Conservation (phyloP, 1,139 yeast species). For the Suhomyces wounanorum region DNA sequence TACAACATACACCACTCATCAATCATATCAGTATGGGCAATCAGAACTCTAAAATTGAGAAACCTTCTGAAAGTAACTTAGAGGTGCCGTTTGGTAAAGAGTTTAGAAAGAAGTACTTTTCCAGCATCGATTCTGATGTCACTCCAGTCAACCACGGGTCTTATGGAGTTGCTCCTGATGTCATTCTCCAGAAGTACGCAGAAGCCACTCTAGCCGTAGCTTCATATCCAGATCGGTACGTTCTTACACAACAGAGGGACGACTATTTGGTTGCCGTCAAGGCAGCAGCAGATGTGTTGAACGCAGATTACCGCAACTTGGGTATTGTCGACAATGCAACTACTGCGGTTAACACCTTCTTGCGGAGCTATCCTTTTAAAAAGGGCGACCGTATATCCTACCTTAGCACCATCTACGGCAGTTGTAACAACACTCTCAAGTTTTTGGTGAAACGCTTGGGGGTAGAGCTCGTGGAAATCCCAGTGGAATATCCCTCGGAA, state of each 20-base stretch:
- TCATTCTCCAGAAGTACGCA: conserved; percentile 32
- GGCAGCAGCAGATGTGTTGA: conserved; percentile 39
- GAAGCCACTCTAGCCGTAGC: conserved; percentile 30
- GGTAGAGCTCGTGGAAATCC: conserved; percentile 46
- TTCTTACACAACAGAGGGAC: conserved; percentile 23
- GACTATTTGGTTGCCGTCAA: conserved; percentile 34
- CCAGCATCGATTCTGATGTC: conserved; percentile 35
- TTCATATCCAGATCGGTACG: conserved; percentile 45
- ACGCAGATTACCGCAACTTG: conserved; percentile 45
- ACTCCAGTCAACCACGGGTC: conserved; percentile 57
- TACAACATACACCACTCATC: not conserved
- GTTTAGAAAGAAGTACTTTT: conserved; percentile 50
- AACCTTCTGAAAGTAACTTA: not conserved
- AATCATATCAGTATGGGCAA: not conserved
- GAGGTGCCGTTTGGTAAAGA: conserved; percentile 50
- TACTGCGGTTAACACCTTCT: conserved; percentile 57
- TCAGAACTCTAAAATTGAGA: not conserved
- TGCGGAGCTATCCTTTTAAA: conserved; percentile 54
- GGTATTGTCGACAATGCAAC: conserved; percentile 64
- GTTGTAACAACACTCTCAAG: conserved; percentile 56
- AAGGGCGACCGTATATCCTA: conserved; percentile 58
- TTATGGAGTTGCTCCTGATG: conserved; percentile 51
- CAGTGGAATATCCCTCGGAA: conserved; percentile 50
- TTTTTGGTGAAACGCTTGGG: conserved; percentile 47
- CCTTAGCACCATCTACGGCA: conserved; percentile 56